Conservation (phyloP, 1,139 yeast species). For the Geotrichum armillariae region DNA sequence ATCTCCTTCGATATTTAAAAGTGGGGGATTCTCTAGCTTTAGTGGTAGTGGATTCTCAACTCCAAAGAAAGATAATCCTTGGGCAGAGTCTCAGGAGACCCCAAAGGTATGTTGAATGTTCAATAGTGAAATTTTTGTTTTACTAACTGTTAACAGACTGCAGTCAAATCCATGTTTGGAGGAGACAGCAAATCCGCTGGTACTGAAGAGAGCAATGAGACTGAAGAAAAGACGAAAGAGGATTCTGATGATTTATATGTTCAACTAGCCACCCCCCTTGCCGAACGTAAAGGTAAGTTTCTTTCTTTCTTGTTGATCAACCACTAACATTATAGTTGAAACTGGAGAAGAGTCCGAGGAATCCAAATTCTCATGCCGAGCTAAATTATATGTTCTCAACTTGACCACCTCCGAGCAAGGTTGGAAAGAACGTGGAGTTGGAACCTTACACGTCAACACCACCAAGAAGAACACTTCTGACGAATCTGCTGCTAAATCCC, state of each 20-base stretch:
- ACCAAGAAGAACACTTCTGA: slow-evolving; percentile 29
- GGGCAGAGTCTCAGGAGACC: slow-evolving; percentile 22
- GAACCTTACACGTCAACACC: slow-evolving; percentile 77
- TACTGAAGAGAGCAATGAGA: slow-evolving; percentile 24
- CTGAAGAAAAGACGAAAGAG: slow-evolving; percentile 21
- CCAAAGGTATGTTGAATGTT: slow-evolving; percentile 22
- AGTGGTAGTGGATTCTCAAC: slow-evolving; percentile 13
- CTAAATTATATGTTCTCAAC: slow-evolving; percentile 77
- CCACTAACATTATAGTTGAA: slow-evolving; percentile 48
- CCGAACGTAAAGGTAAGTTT: slow-evolving; percentile 41
- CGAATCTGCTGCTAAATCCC: slow-evolving; percentile 39
- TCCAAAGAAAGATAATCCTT: slow-evolving; percentile 22
- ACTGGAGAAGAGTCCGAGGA: slow-evolving; percentile 93
- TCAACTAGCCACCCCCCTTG: slow-evolving; percentile 31
- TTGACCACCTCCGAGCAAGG: slow-evolving; percentile 65
- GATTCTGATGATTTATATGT: slow-evolving; percentile 30
- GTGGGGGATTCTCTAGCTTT: slow-evolving; percentile 24
- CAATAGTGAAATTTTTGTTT: slow-evolving; percentile 37
- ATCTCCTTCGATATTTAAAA: slow-evolving; percentile 20
- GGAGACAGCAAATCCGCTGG: slow-evolving; percentile 22
- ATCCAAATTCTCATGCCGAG: slow-evolving; percentile 65
- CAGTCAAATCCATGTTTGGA: slow-evolving; percentile 13
- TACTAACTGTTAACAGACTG: neutral
- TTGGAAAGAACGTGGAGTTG: slow-evolving; percentile 96
- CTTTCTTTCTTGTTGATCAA: slow-evolving; percentile 49